phyloP scores from a whole-genome alignment of 768 basidiomycete genomes.

The Mrakia gelida region DNA sequence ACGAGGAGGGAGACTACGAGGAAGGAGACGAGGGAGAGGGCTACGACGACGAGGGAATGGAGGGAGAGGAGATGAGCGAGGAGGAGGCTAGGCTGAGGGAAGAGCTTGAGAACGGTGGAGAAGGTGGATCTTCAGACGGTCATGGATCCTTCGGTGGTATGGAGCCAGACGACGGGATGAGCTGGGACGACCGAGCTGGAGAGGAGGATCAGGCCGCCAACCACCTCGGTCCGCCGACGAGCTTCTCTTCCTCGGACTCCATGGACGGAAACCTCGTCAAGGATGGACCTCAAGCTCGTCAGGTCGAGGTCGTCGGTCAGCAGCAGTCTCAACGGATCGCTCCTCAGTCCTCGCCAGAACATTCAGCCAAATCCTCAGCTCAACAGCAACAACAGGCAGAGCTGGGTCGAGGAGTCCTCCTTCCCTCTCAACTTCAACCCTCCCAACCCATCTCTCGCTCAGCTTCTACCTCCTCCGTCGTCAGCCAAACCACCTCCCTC shows the following conservation, averaged over 20 bases:
- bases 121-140: constrained; percentile 38
- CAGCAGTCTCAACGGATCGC: background rate
- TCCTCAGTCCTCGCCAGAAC: background rate
- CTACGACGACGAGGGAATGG: constrained; percentile 13
- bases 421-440: background rate
- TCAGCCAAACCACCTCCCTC: background rate
- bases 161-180: constrained; percentile 76
- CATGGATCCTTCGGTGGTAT: constrained; percentile 51
- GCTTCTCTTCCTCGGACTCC: background rate
- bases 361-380: background rate
- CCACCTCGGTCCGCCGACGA: background rate
- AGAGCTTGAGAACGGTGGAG: background rate
- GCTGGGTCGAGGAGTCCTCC: constrained; percentile 4
- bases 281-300: constrained; percentile 2
- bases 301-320: background rate
- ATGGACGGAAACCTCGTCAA: background rate
- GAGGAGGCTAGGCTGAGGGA: constrained; percentile 4
- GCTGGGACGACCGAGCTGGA: constrained; percentile 72
- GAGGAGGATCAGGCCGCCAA: constrained; percentile 39
- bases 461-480: background rate
- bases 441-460: background rate
- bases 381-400: constrained; percentile 12
- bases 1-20: constrained; percentile 45
- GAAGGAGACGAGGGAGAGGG: constrained; percentile 24
- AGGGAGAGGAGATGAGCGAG: constrained; percentile 20